Evolutionary conservation across 352 stramenopile species (phyloP).

Genomic region (Phytophthora colocasiae): DNA sequence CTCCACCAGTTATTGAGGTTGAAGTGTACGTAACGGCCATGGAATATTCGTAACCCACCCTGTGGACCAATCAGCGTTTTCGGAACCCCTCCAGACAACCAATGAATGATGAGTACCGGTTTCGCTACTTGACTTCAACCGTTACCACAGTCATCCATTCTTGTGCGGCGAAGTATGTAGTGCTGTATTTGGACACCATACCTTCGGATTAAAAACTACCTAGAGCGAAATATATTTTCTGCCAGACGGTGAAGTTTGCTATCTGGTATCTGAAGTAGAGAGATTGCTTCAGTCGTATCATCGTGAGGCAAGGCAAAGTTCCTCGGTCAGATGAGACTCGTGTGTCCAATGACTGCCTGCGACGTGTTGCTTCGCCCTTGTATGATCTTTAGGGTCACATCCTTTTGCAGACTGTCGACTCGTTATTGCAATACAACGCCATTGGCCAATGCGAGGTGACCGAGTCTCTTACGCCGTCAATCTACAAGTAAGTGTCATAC

Average conservation of each 20-base stretch:
- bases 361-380: background rate
- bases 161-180: background rate
- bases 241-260: too few species aligned
- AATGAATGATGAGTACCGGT: constrained; percentile 12
- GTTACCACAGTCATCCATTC: constrained; percentile 12
- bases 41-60: constrained; percentile 28
- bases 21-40: constrained; percentile 10
- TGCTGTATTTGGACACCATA: constrained; percentile 2
- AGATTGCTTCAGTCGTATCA: background rate
- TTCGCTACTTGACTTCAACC: constrained; percentile 36
- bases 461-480: background rate
- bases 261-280: too few species aligned
- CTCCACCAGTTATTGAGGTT: constrained; percentile 11
- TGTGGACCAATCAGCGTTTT: constrained; percentile 24
- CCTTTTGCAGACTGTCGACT: background rate
- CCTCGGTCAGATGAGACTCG: constrained; percentile 5
- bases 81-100: constrained; percentile 18
- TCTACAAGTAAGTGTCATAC: background rate
- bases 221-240: too few species aligned
- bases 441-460: background rate
- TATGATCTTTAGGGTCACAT: background rate
- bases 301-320: constrained; percentile 8
- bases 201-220: too few species aligned
- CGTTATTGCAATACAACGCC: background rate
- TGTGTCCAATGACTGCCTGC: constrained; percentile 6